Evolutionary conservation across 768 basidiomycete species (phyloP).

Genomic region (Mrakia blollopis): DNA sequence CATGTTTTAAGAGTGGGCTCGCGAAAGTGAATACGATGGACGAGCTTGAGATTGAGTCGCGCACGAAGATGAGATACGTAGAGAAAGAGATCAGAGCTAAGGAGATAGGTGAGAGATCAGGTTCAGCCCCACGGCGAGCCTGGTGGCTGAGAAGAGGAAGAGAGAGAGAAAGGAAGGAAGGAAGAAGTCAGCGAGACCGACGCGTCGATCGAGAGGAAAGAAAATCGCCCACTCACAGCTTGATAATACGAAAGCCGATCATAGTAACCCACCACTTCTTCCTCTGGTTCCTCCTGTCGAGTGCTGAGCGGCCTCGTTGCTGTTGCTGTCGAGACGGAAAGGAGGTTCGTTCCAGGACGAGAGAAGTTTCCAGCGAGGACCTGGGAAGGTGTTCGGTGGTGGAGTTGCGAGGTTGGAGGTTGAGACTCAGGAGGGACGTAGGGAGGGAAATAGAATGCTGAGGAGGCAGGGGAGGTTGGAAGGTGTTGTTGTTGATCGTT

Average conservation of each 20-base stretch:
- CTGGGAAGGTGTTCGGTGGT: neutral
- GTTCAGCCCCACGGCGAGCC: no score
- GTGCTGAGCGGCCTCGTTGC: neutral
- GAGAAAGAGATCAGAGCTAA: no score
- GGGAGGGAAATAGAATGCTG: neutral
- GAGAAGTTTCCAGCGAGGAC: neutral
- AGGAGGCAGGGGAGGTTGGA: neutral
- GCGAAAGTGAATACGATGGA: no score
- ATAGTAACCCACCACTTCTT: neutral
- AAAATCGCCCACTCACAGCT: neutral
- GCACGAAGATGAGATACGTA: no score
- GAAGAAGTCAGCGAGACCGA: no score
- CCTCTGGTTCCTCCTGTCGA: neutral
- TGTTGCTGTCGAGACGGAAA: neutral
- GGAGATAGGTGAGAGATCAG: no score
- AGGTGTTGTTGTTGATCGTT: no score
- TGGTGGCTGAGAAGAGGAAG: no score
- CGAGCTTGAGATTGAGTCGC: no score
- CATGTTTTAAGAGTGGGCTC: no score
- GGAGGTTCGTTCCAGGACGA: neutral
- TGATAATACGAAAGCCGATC: neutral
- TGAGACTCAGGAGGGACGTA: neutral
- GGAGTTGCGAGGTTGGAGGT: neutral
- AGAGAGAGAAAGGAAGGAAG: no score
- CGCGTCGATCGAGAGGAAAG: neutral